Evolutionary conservation across 352 stramenopile genomes (phyloP), one percentile per base, ranked within the genome.

Genomic region (Pythium sukuiense): DNA sequence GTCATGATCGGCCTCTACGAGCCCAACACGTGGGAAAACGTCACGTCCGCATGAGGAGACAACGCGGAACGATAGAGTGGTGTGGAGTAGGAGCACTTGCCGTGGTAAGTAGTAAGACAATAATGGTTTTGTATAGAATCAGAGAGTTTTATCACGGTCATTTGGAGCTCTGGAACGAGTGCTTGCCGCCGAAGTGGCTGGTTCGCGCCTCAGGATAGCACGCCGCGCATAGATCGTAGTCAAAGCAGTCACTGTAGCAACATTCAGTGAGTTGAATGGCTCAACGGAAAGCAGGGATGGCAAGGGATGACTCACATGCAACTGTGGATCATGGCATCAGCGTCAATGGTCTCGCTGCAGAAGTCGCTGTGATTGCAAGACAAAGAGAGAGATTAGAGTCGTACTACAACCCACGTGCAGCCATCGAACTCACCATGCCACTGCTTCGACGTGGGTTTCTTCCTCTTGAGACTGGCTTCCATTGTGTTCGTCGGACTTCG

Each of bases 1-100:
- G 86, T 96, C 56, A 97, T 97, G 90, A 96, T 97, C 59, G 90
- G 90, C 4, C 77, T 97, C 27, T 97, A 97, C 68, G 88, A 97
- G 63, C 85, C 89, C 27, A 96, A 96, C 65, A 87, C 85, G 52
- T 92, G 84, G 85, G 85, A 92, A 6, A 92, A 88, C 54, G 87
- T 92, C 49, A 95, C 87, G 55, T 92, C 87, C 7, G 80, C 76
- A 69, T 93, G 64, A 43, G 37, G 33, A 50, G 13, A 77, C 6
- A 29, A 55, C 9, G 35, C 9, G 3, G 54, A 33, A 20, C 32
- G 20, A 30, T 52, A 45, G 5, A 46, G 20, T 46, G 14, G 16
- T 24, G 16, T 60, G 33, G 29, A 20, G 53, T 48, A 14, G 30
- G 3, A n/a, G 16, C n/a, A 46, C n/a, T 16, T 61, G 20, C 32